A percentile compares a stretch with the other conserved stretches of the same genome.
Conservation (phyloP, 139 green algal genomes). For the Chlorella sp. region DNA sequence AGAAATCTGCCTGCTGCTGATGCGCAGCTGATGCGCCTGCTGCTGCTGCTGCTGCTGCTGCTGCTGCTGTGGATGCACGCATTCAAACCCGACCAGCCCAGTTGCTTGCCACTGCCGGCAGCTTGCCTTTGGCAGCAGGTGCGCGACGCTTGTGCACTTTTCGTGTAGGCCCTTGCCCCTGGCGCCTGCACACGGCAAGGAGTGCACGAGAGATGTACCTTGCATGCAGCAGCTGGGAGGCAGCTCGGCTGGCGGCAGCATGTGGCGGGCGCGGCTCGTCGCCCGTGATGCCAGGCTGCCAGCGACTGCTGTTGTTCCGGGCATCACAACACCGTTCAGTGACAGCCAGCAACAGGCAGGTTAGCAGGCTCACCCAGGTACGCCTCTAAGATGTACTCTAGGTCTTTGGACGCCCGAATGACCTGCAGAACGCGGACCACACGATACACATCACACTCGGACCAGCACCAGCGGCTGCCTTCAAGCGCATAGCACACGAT, state of each 20-base stretch:
- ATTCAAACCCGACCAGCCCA: no score
- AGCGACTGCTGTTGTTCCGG: no score
- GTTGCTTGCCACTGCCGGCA: no score
- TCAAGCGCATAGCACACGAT: background rate
- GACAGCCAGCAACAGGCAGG: no score
- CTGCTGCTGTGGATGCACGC: background rate
- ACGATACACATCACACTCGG: no score
- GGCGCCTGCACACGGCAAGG: background rate
- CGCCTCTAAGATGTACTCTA: constrained; percentile 23
- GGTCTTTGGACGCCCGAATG: constrained; percentile 20
- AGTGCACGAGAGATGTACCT: no score
- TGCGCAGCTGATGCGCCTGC: no score
- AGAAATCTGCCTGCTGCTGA: no score
- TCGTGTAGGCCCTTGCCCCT: constrained; percentile 30
- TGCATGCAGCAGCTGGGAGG: background rate
- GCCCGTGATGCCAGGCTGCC: no score
- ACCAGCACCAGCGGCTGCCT: background rate
- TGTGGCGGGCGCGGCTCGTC: background rate
- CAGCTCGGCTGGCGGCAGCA: no score
- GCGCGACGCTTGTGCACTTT: constrained; percentile 10
- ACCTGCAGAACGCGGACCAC: no score
- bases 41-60: background rate
- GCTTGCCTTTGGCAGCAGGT: background rate
- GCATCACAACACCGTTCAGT: no score
- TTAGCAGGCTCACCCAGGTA: constrained; percentile 2